Conservation (phyloP, 306 rosid species). For the Argentina anserina region DNA sequence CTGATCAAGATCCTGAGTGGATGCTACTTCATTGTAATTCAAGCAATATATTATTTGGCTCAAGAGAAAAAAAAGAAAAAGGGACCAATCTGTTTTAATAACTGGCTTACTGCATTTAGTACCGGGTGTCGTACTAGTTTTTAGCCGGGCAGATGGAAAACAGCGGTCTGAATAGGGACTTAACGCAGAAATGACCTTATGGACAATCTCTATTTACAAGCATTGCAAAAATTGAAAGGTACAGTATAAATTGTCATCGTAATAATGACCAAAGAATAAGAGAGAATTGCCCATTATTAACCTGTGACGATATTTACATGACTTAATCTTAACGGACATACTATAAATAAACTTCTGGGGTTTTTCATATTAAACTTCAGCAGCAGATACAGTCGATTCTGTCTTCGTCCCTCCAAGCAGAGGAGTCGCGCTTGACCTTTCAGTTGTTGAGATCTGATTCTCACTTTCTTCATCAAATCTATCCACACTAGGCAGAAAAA, state of each 20-base stretch:
- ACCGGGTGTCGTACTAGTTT: too few relatives aligned
- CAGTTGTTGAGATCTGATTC: constrained; percentile 15
- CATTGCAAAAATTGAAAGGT: background rate
- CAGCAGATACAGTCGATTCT: constrained; percentile 29
- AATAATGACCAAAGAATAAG: background rate
- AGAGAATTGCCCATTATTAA: background rate
- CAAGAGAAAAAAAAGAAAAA: too few relatives aligned
- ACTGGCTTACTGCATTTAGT: too few relatives aligned
- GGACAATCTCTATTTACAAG: background rate
- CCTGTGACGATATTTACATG: constrained; percentile 40
- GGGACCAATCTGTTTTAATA: too few relatives aligned
- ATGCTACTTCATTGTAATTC: too few relatives aligned
- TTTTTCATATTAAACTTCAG: constrained; percentile 17
- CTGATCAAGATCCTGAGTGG: too few relatives aligned
- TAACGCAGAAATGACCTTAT: background rate
- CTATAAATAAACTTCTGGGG: background rate
- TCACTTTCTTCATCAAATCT: constrained; percentile 52
- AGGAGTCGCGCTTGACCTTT: constrained; percentile 47
- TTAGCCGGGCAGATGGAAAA: too few relatives aligned
- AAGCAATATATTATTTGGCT: too few relatives aligned
- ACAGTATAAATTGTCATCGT: background rate
- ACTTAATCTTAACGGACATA: background rate
- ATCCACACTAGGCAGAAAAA: constrained; percentile 60
- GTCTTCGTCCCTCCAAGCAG: constrained; percentile 48
- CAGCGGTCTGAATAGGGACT: too few relatives aligned